phyloP scores from a whole-genome alignment of 2,329 filamentous ascomycete species.

The Basipetospora sp. region DNA sequence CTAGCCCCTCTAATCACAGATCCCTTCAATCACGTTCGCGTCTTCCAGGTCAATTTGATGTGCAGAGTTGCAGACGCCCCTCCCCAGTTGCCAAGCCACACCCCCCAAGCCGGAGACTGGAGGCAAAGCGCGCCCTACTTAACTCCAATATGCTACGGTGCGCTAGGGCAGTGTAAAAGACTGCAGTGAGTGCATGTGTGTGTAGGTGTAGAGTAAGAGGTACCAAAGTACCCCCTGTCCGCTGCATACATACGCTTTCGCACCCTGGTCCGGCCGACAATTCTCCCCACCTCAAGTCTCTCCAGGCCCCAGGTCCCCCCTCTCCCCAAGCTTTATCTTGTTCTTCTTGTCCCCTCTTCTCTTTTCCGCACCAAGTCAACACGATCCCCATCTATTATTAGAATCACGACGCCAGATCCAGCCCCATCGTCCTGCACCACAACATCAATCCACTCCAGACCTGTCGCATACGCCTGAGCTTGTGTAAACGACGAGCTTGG shows the following conservation, averaged over 20 bases:
- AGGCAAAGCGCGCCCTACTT: too few species aligned
- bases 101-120: too few species aligned
- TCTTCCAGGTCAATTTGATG: too few species aligned
- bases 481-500: background rate
- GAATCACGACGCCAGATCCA: constrained; percentile 36
- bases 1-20: too few species aligned
- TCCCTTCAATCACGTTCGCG: too few species aligned
- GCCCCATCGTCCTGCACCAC: constrained; percentile 21
- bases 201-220: too few species aligned
- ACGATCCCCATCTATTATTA: constrained; percentile 37
- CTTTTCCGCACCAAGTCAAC: constrained; percentile 20
- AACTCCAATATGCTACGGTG: too few species aligned
- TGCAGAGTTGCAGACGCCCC: too few species aligned
- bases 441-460: constrained; percentile 8
- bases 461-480: constrained; percentile 2
- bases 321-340: constrained; percentile 4
- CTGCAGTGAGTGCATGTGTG: too few species aligned
- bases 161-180: too few species aligned
- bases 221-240: background rate
- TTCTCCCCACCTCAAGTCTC: background rate
- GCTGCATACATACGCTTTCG: background rate
- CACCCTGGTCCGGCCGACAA: background rate
- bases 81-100: too few species aligned
- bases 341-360: constrained; percentile 10
- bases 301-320: background rate